Evolutionary conservation across 2,329 filamentous ascomycete species (phyloP).

Genomic region (Apiospora aurea): DNA sequence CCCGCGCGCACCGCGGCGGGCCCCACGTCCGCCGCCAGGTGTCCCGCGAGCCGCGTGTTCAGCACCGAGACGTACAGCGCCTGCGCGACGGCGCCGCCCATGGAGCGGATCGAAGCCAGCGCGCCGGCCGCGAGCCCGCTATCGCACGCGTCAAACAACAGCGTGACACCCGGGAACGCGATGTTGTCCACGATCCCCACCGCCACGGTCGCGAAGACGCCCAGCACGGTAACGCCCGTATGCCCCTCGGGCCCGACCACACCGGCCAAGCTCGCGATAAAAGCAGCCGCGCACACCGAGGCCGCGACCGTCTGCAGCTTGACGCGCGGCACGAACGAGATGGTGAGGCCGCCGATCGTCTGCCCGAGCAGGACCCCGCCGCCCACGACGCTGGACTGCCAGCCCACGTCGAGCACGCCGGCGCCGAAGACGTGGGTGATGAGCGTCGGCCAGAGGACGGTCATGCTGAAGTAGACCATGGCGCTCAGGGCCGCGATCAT

Average conservation of each 20-base stretch:
- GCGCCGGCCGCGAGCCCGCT: slow-evolving; percentile 53
- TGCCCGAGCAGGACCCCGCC: slow-evolving; percentile 51
- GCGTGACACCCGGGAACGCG: slow-evolving; percentile 50
- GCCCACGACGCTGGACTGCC: slow-evolving; percentile 51
- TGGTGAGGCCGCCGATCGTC: slow-evolving; percentile 43
- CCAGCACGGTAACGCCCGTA: slow-evolving; percentile 43
- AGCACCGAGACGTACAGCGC: slow-evolving; percentile 48
- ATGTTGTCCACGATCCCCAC: slow-evolving; percentile 50
- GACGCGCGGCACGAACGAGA: slow-evolving; percentile 47
- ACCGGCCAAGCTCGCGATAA: slow-evolving; percentile 42
- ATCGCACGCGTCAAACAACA: slow-evolving; percentile 54
- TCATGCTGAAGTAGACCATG: slow-evolving; percentile 54
- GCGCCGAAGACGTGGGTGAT: slow-evolving; percentile 50
- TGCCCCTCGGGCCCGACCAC: slow-evolving; percentile 36
- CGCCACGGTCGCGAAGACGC: slow-evolving; percentile 39
- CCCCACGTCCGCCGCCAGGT: slow-evolving; percentile 44
- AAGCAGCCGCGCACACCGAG: slow-evolving; percentile 41
- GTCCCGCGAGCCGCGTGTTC: slow-evolving; percentile 44
- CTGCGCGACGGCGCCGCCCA: slow-evolving; percentile 47
- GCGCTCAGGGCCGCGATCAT: slow-evolving; percentile 48
- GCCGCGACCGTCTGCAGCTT: slow-evolving; percentile 45
- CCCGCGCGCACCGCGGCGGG: slow-evolving; percentile 45
- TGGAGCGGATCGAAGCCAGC: slow-evolving; percentile 53
- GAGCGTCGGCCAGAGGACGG: slow-evolving; percentile 53
- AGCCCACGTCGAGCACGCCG: slow-evolving; percentile 47